These are phyloP conservation scores for Exophiala mesophila DNA, from an alignment of 2,329 filamentous ascomycete species.

Conservation along the genomic window DNA sequence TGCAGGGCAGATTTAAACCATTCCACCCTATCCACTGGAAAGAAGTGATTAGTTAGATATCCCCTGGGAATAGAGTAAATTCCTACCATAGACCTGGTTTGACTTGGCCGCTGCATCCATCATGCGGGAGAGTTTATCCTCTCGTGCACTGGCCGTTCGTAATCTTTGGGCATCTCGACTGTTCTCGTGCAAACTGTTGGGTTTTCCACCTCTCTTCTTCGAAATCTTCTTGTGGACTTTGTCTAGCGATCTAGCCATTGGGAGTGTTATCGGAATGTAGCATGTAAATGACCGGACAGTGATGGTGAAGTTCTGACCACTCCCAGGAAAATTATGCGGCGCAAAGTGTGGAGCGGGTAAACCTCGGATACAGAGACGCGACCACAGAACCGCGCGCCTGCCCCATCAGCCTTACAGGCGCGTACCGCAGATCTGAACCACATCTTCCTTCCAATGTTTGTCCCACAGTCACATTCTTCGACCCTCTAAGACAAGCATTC, in stretches of 20 bases:
- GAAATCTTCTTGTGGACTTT: constrained; percentile 86
- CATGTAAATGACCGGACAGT: too few species aligned
- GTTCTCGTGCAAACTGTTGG: constrained; percentile 76
- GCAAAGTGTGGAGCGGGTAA: constrained; percentile 12
- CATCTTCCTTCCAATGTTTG: too few species aligned
- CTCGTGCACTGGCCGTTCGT: constrained; percentile 71
- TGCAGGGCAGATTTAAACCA: constrained; percentile 66
- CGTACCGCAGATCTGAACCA: too few species aligned
- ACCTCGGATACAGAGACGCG: constrained; percentile 12
- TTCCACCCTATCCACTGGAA: constrained; percentile 58
- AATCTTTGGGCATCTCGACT: constrained; percentile 81
- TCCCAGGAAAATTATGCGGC: too few species aligned
- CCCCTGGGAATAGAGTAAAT: neutral
- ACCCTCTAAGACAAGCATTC: too few species aligned
- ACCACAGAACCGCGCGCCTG: too few species aligned
- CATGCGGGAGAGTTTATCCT: constrained; percentile 74
- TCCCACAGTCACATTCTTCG: too few species aligned
- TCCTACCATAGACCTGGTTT: constrained; percentile 66
- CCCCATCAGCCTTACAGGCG: too few species aligned
- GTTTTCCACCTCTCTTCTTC: constrained; percentile 74
- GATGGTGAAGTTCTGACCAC: too few species aligned
- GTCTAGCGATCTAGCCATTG: constrained; percentile 70
- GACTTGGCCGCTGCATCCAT: constrained; percentile 65
- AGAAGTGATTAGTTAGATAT: neutral
- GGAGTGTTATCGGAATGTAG: too few species aligned